Evolutionary conservation across 805 yeast genomes (phyloP).

Genomic region (Yarrowia sp.): DNA sequence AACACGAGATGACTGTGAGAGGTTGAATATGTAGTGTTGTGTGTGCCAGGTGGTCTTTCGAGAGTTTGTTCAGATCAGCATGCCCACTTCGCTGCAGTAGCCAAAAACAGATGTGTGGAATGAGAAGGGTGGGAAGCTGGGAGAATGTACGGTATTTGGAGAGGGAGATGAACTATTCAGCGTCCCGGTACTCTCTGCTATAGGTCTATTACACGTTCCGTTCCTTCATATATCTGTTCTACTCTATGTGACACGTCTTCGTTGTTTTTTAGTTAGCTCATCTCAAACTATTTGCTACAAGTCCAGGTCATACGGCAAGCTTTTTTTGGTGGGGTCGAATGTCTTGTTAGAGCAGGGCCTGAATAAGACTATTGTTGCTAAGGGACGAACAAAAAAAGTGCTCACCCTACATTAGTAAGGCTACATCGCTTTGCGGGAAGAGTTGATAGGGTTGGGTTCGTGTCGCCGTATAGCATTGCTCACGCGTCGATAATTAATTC

Average conservation of each 20-base stretch:
- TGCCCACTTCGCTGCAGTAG: slow-evolving; percentile 25
- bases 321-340: neutral
- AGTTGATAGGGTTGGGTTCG: neutral
- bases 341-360: neutral
- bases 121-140: neutral
- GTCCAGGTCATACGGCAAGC: slow-evolving; percentile 15
- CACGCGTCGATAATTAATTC: neutral
- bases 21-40: slow-evolving; percentile 1
- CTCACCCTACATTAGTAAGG: neutral
- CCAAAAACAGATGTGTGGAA: slow-evolving; percentile 10
- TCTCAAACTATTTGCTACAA: neutral
- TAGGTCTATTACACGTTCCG: neutral
- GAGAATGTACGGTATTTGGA: neutral
- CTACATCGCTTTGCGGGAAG: neutral
- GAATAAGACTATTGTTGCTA: no score
- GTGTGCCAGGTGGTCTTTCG: slow-evolving; percentile 24
- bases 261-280: neutral
- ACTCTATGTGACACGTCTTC: no score
- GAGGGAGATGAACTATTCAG: neutral
- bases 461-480: neutral
- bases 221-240: no score
- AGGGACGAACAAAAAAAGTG: neutral
- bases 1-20: neutral
- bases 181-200: neutral
- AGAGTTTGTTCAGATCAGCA: slow-evolving; percentile 25